Conservation (phyloP, 805 yeast species). For the Ogataea pignaliae region DNA sequence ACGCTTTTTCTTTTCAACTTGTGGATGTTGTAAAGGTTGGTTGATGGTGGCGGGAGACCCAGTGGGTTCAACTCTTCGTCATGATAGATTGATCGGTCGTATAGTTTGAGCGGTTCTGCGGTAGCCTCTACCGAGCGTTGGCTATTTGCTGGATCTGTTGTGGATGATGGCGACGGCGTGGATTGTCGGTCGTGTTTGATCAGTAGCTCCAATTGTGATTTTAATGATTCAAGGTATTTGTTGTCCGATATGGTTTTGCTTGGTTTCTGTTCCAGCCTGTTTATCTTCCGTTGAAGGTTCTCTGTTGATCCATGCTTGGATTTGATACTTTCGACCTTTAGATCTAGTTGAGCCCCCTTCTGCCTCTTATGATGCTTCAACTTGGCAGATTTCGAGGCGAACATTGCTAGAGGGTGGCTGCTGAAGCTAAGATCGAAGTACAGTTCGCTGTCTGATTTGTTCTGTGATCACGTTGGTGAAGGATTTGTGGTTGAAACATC, state of each 20-base stretch:
- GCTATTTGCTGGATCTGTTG: not conserved
- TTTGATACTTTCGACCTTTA: slow-evolving; percentile 5
- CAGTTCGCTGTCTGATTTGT: no score
- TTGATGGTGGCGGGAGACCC: slow-evolving; percentile 41
- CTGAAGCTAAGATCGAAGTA: no score
- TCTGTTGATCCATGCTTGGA: slow-evolving; percentile 7
- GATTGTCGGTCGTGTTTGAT: slow-evolving; percentile 9
- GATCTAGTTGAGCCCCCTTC: slow-evolving; percentile 7
- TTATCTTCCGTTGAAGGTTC: slow-evolving; percentile 9
- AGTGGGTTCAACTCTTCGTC: slow-evolving; percentile 64
- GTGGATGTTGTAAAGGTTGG: not conserved
- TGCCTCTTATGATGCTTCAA: slow-evolving; percentile 1
- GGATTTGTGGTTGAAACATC: no score
- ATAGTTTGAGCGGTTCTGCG: slow-evolving; percentile 31
- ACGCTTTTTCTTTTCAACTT: no score
- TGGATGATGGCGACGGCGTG: not conserved
- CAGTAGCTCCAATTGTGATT: slow-evolving; percentile 12
- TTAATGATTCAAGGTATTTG: slow-evolving; percentile 14
- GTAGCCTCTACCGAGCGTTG: slow-evolving; percentile 9
- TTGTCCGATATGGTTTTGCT: slow-evolving; percentile 12
- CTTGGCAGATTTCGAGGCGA: not conserved
- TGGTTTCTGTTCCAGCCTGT: slow-evolving; percentile 6
- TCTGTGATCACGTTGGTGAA: no score
- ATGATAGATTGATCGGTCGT: slow-evolving; percentile 49
- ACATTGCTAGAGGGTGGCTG: no score